Evolutionary conservation across 306 rosid genomes (phyloP).

Genomic region (Myrica gale): DNA sequence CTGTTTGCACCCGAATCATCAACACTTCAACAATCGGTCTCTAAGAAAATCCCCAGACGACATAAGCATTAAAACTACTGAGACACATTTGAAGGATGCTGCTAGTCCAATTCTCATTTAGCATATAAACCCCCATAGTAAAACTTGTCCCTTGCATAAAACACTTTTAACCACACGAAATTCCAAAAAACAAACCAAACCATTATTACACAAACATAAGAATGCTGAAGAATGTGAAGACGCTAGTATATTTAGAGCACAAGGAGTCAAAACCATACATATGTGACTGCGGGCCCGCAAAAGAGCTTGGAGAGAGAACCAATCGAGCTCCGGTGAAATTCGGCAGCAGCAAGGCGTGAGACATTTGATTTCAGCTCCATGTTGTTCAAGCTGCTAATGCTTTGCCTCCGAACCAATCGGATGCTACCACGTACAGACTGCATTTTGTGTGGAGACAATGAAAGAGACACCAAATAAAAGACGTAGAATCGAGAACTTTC

Average conservation of each 20-base stretch:
- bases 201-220: background rate
- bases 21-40: background rate
- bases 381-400: constrained; percentile 13
- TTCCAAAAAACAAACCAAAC: background rate
- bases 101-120: background rate
- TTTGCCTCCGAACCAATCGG: constrained; percentile 30
- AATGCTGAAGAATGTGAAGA: too few relatives aligned
- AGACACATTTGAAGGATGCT: background rate
- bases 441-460: constrained; percentile 7
- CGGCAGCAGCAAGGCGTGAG: constrained; percentile 13
- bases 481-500: background rate
- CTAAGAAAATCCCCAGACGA: background rate
- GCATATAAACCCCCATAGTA: background rate
- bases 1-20: background rate
- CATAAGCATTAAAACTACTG: background rate
- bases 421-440: constrained; percentile 28
- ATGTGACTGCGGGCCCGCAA: constrained; percentile 20
- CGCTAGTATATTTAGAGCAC: background rate
- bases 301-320: constrained; percentile 29
- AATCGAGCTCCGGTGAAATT: constrained; percentile 17
- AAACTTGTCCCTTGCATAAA: background rate
- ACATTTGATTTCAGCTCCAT: constrained; percentile 23
- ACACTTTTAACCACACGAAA: background rate
- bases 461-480: background rate
- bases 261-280: constrained; percentile 25